phyloP scores from a whole-genome alignment of 2,329 filamentous ascomycete genomes.

The Dactylellina haptotyla region DNA sequence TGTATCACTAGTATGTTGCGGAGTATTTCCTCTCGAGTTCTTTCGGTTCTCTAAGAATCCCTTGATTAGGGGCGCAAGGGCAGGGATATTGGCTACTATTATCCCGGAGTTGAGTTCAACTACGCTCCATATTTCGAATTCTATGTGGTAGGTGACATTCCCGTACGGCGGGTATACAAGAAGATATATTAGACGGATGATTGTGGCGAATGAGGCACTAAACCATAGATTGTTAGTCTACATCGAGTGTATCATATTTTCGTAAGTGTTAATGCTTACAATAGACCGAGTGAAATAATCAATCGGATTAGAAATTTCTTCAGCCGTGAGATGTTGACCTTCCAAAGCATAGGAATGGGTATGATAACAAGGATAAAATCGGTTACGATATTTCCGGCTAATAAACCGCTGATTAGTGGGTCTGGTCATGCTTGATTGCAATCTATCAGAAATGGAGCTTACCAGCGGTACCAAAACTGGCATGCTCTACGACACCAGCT shows the following conservation, averaged over 20 bases:
- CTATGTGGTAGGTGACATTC: slow-evolving; percentile 7
- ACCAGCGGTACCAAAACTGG: slow-evolving; percentile 12
- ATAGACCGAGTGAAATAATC: slow-evolving; percentile 62
- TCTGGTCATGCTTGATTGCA: background rate
- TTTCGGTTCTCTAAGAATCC: slow-evolving; percentile 7
- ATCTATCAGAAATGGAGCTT: background rate
- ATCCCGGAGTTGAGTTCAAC: slow-evolving; percentile 9
- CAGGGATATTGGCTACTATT: slow-evolving; percentile 17
- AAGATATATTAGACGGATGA: slow-evolving; percentile 10
- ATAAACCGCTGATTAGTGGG: slow-evolving; percentile 32
- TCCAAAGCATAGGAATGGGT: slow-evolving; percentile 62
- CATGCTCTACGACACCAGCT: background rate
- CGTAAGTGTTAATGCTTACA: slow-evolving; percentile 55
- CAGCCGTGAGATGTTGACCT: slow-evolving; percentile 61
- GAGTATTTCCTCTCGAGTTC: background rate
- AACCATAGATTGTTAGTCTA: background rate
- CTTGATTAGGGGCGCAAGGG: slow-evolving; percentile 13
- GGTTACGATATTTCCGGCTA: slow-evolving; percentile 61
- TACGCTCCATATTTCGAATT: slow-evolving; percentile 18
- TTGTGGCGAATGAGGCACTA: slow-evolving; percentile 17
- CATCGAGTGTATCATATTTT: background rate
- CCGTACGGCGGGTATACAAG: background rate
- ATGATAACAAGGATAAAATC: slow-evolving; percentile 63
- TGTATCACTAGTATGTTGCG: background rate
- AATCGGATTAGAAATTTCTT: slow-evolving; percentile 61